Base-by-base conservation (phyloP, 2,329 filamentous ascomycete species). In the Ophiostoma novo-ulmi region DNA sequence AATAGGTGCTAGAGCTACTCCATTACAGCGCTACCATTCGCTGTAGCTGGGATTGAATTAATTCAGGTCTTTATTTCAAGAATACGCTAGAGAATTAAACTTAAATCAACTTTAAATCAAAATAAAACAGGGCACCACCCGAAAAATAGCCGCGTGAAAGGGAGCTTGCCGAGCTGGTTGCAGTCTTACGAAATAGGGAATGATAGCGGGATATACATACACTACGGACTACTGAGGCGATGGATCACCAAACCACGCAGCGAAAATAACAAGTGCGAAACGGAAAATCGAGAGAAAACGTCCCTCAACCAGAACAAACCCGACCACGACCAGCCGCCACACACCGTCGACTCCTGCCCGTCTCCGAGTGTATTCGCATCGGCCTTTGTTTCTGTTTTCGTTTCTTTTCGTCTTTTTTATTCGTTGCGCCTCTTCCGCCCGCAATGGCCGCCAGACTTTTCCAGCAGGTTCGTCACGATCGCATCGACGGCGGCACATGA, bases 401-500 rank as follows among this genome's bases (percentile, higher is more conserved):
- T 52, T 39, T 48, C 20, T 61, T 14, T 31, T 55, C 31, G 39
- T 17, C 35, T 36, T 64, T 61, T 36, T 48, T 1, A 1, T 31
- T 17, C 31, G 7, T 36, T 31, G 44, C 13, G n/a, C 48, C 63
- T 65, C 2, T 52, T 68, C 36, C 36, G 26, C 11, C 55, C 68
- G 83, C 78, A 79, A 88, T 88, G 85, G 85, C 85, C 81, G 83
- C 85, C 77, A 84, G 85, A 86, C 80, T 87, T 79, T 80, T 87
- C 77, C 83, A 82, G 80, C 82, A 82, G 83, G 85, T 88, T 77
- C 78, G 81, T 71, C 69, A 58, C 69, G 26, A 5, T 38, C 38
- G 31, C n/a, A 63, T 63, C 48, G 48, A 7, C 48, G n/a, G 22
- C 58, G 26, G n/a, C 6, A 26, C 52, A 31, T 68, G 35, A 17